A percentile compares a stretch with the other conserved stretches of the same genome.
Evolutionary conservation across 164 flowering plant genomes (phyloP).

Genomic region (Litsea cubeba): DNA sequence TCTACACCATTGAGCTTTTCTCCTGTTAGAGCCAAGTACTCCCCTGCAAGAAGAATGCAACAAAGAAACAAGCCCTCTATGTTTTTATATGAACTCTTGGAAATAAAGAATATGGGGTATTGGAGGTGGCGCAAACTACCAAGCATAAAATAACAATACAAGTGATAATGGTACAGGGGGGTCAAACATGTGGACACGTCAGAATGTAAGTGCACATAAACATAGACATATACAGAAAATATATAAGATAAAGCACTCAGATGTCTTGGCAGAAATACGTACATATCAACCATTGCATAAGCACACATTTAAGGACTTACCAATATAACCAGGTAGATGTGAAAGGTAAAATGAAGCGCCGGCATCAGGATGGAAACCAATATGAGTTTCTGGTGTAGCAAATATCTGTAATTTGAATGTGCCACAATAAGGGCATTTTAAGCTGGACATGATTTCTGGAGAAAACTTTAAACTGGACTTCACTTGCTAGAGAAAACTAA

Average conservation of each 20-base stretch:
- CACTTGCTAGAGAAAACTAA: background rate
- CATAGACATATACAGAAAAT: too few species aligned
- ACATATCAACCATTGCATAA: background rate
- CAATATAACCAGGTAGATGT: conserved; percentile 81
- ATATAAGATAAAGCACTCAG: background rate
- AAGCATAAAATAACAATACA: too few species aligned
- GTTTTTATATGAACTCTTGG: too few species aligned
- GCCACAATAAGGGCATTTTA: background rate
- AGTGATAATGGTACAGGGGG: too few species aligned
- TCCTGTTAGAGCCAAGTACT: conserved; percentile 90
- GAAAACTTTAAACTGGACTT: conserved; percentile 6
- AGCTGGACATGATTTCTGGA: conserved; percentile 1
- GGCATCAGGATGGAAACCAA: conserved; percentile 95
- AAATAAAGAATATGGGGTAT: too few species aligned
- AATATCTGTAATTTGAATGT: conserved; percentile 47
- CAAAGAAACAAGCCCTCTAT: background rate
- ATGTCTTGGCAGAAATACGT: background rate
- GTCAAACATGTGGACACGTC: too few species aligned
- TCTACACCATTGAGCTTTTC: conserved; percentile 88
- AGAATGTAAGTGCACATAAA: too few species aligned
- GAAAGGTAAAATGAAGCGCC: conserved; percentile 88
- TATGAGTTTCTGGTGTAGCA: conserved; percentile 67
- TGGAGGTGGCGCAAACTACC: too few species aligned
- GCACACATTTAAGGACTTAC: conserved; percentile 24
- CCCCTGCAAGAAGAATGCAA: conserved; percentile 45